Base-by-base conservation (phyloP, 1,139 yeast genomes). In the Lodderomyces margitis region DNA sequence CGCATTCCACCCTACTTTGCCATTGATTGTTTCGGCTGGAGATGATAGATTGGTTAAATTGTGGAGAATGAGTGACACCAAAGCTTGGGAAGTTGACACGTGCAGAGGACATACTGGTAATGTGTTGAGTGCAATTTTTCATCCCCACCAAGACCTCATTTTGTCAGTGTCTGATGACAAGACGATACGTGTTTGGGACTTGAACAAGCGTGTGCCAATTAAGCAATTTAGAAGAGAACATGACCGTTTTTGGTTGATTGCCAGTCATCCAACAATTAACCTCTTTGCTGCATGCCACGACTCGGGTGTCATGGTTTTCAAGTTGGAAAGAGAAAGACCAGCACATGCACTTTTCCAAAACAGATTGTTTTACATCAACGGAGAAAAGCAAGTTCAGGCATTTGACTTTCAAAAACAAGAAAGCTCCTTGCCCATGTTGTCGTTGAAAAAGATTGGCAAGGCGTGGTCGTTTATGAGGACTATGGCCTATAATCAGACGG, bases 71-170 rank as follows among this genome's bases (percentile, higher is more conserved):
- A 84, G 91, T 57, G 97, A 94, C 55, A 84, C 95, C 30, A 89
- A 91, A 66, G 98, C 98, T 24, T 94, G 98, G 98, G 98, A 94
- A 64, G 95, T 94, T 42, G 99, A 94, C 60, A 88, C 98, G 34
- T 92, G 97, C 66, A 80, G 98, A 58, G 98, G 98, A 42, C 99
- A 94, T 63, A 85, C 96, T 36, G 91, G 92, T 58, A 89, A 88
- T 58, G 96, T 92, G 43, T 81, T 91, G 44, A 76, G 95, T 62
- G 91, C 89, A 34, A 71, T 87, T 42, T 94, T 94, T 78, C 97
- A 92, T 58, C 98, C 98, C 34, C 82, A 81, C 53, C 95, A 89
- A 64, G 97, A 92, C 55, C 72, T 92, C 59, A 91, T 94, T 52
- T 72, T 94, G 43, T 91, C 98, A 20, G 96, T 91, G 37, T 84